Conservation (phyloP, 441 rosid genomes). For the Gossypium trilobum region DNA sequence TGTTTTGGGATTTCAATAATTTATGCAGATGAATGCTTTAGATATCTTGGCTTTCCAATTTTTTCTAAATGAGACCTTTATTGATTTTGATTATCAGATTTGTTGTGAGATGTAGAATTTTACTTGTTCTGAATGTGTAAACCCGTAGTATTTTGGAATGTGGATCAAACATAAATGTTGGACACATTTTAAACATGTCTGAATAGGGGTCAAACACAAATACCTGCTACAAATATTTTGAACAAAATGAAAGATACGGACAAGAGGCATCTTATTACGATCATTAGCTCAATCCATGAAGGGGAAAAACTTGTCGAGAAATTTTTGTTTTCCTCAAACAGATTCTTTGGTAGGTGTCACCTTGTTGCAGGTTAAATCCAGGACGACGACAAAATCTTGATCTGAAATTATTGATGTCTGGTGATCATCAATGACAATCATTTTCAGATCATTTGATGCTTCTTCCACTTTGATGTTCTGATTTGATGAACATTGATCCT, state of each 20-base stretch:
- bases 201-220: neutral
- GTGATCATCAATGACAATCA: neutral
- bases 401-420: neutral
- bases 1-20: slow-evolving; percentile 18
- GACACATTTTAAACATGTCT: neutral
- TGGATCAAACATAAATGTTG: neutral
- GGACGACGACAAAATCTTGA: slow-evolving; percentile 19
- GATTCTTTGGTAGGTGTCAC: slow-evolving; percentile 20
- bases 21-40: slow-evolving; percentile 16
- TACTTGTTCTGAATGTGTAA: too few relatives aligned
- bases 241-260: neutral
- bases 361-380: slow-evolving; percentile 16
- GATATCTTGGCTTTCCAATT: neutral
- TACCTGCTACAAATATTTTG: neutral
- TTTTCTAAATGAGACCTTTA: neutral
- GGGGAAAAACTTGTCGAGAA: neutral
- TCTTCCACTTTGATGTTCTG: neutral
- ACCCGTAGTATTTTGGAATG: too few relatives aligned
- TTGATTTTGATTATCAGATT: neutral
- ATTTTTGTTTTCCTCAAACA: neutral
- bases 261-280: neutral
- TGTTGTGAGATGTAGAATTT: neutral
- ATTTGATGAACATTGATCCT: slow-evolving; percentile 22
- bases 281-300: neutral
- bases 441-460: neutral